phyloP scores from a whole-genome alignment of 768 basidiomycete genomes.

The Lactarius sanguifluus region DNA sequence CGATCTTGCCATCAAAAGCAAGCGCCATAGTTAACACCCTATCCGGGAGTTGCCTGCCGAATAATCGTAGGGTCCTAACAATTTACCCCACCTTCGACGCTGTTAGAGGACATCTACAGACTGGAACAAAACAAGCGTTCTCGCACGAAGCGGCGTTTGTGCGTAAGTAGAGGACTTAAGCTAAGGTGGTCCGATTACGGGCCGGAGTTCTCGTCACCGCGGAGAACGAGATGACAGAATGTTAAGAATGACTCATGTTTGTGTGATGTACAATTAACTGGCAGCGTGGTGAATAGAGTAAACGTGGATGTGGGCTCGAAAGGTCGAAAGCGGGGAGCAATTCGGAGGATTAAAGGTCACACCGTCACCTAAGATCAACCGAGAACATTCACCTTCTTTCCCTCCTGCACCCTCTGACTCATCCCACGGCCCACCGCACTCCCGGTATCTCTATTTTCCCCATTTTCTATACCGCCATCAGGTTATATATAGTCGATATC shows the following conservation, averaged over 20 bases:
- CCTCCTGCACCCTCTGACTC: conserved; percentile 2
- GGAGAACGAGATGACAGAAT: conserved; percentile 13
- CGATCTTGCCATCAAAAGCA: conserved; percentile 7
- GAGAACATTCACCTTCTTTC: not conserved
- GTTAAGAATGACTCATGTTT: conserved; percentile 1
- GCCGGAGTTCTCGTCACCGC: conserved; percentile 1
- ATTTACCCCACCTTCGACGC: not conserved
- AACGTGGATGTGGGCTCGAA: conserved; percentile 11
- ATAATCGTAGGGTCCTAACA: not conserved
- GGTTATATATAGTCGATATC: conserved; percentile 22
- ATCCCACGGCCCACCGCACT: conserved; percentile 8
- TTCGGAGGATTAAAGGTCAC: conserved; percentile 14
- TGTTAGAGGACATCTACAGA: not conserved
- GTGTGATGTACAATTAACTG: conserved; percentile 5
- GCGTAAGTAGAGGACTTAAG: conserved; percentile 7
- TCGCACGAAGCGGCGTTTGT: conserved; percentile 15
- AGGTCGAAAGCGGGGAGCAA: not conserved
- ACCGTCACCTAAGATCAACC: conserved; percentile 1
- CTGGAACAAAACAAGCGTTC: conserved; percentile 12
- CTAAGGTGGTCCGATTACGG: conserved; percentile 11
- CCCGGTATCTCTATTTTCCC: not conserved
- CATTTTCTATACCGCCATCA: conserved; percentile 16
- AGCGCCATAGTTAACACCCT: not conserved
- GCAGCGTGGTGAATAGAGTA: not conserved
- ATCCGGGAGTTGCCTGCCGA: conserved; percentile 5